Percentiles rank a stretch among this genome's conserved stretches.
Evolutionary conservation across 2,329 filamentous ascomycete genomes (phyloP).

Genomic region (Aspergillus ochraceus): DNA sequence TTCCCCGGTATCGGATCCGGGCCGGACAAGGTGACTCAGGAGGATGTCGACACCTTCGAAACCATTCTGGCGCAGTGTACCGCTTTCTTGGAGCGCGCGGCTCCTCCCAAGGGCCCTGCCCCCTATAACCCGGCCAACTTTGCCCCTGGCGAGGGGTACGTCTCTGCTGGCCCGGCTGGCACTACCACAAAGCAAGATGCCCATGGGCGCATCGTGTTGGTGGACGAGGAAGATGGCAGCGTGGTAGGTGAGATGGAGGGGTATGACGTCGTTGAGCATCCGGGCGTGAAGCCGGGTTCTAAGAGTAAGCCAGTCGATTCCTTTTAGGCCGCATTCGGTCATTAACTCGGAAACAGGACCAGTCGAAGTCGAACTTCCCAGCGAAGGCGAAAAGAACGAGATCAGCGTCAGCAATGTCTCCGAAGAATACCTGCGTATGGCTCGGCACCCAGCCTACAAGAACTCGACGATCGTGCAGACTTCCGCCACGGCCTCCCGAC

Average conservation of each 20-base stretch:
- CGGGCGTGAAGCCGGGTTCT: constrained; percentile 75
- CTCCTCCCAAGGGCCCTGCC: constrained; percentile 53
- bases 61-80: constrained; percentile 98
- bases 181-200: constrained; percentile 32
- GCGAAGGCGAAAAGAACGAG: constrained; percentile 47
- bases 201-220: constrained; percentile 79
- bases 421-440: constrained; percentile 67
- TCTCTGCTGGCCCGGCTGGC: constrained; percentile 31
- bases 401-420: constrained; percentile 50
- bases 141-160: constrained; percentile 76
- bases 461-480: constrained; percentile 83
- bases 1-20: constrained; percentile 75
- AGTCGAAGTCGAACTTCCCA: constrained; percentile 49
- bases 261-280: constrained; percentile 76
- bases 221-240: constrained; percentile 95
- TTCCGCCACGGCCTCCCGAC: constrained; percentile 81
- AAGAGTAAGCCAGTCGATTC: constrained; percentile 65
- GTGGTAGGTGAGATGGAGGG: constrained; percentile 90
- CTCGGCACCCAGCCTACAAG: constrained; percentile 87
- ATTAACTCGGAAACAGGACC: constrained; percentile 38
- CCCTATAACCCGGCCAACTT: constrained; percentile 80
- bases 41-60: constrained; percentile 95
- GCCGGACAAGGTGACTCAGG: constrained; percentile 67
- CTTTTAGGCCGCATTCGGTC: not conserved
- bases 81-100: constrained; percentile 83